Conservation (phyloP, 2,329 filamentous ascomycete genomes). For the Xylariaceae sp. region DNA sequence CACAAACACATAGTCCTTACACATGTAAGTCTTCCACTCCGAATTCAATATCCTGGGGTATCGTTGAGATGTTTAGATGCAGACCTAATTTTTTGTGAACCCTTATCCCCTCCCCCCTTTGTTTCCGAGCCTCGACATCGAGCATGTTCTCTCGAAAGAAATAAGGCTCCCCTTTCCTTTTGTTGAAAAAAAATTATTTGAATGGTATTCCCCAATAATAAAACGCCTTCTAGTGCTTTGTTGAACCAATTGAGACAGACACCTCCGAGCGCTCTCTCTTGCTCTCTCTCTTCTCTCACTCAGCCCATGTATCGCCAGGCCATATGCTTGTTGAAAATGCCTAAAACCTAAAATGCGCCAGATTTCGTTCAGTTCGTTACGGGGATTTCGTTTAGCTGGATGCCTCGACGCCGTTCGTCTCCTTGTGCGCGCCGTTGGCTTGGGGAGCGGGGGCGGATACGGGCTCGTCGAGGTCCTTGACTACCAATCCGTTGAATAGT, state of each 20-base stretch:
- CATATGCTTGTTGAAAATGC: slow-evolving; percentile 33
- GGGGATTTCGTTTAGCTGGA: slow-evolving; percentile 18
- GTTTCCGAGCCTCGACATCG: slow-evolving; percentile 20
- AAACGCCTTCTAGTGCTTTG: slow-evolving; percentile 33
- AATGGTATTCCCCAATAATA: slow-evolving; percentile 5
- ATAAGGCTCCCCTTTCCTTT: slow-evolving; percentile 17
- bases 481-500: slow-evolving; percentile 71
- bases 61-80: slow-evolving; percentile 39
- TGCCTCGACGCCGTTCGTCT: slow-evolving; percentile 24
- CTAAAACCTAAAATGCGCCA: slow-evolving; percentile 32
- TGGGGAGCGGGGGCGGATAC: slow-evolving; percentile 12
- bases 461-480: slow-evolving; percentile 56
- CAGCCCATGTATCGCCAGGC: slow-evolving; percentile 1
- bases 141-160: slow-evolving; percentile 25
- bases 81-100: slow-evolving; percentile 24
- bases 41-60: slow-evolving; percentile 33
- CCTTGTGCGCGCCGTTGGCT: slow-evolving; percentile 28
- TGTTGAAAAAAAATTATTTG: slow-evolving; percentile 30
- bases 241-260: slow-evolving; percentile 28
- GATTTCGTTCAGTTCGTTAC: slow-evolving; percentile 21
- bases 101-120: slow-evolving; percentile 19
- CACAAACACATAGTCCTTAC: not conserved
- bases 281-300: no score
- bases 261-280: not conserved
- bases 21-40: slow-evolving; percentile 6